Evolutionary conservation across 768 basidiomycete species (phyloP), one percentile per base, ranked within the genome.

Genomic region (Lentinula edodes): DNA sequence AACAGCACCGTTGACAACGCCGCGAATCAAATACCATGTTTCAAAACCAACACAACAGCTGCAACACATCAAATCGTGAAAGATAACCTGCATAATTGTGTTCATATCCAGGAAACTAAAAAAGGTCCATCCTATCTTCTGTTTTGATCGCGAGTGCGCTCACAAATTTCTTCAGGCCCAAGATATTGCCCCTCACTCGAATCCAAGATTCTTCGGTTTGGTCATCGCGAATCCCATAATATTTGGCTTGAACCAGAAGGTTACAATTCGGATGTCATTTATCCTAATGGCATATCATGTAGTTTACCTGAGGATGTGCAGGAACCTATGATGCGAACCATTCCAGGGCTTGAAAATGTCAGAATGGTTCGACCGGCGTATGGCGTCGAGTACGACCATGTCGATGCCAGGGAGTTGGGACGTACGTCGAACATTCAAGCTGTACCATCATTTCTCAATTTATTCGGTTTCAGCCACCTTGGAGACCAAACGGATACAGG

Each of bases 201-300:
- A 71, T 85, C 91, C 9, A 96, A 96, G 70, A 84, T 96, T 8
- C 77, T 86, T 42, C 83, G 92, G 12, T 95, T 95, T 70, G 82
- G 82, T 3, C 74, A 89, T 63, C 93, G 90, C 71, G 73, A 77
- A 6, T 74, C 75, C 5, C 94, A 96, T 67, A 85, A 74, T 2
- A 81, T 95, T 45, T 96, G 93, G 93, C 77, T 96, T 3, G 94
- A 96, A 69, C 94, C 93, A 0, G 94, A 96, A 69, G 94, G 94
- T 0, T 94, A 92, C 62, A 90, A 93, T 67, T 91, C 93, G 15
- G 93, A 93, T 61, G 70, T 95, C 13, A 87, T 95, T 60, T 96
- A 96, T 67, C 94, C 94, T 1, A 93, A 93, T 62, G 94, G 94
- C 0, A 80, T 96, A 15, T 95, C 93, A 1, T 90, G 89, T 68